Percentiles rank a stretch among this genome's conserved stretches.
Evolutionary conservation across 352 stramenopile species (phyloP).

Genomic region (Phytophthora brassicae): DNA sequence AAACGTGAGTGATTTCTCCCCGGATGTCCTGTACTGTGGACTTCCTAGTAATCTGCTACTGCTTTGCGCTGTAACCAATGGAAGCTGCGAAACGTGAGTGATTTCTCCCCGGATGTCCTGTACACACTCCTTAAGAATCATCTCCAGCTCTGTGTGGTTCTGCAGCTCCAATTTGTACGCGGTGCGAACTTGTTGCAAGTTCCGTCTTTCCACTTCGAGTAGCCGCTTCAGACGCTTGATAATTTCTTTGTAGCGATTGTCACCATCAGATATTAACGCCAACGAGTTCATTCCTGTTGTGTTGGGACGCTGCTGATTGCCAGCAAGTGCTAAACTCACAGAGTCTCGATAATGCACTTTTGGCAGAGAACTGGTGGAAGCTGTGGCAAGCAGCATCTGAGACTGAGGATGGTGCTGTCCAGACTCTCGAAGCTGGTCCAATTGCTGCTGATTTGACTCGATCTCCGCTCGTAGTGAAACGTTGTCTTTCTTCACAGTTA

Average conservation of each 20-base stretch:
- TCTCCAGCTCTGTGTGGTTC: slow-evolving; percentile 79
- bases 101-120: slow-evolving; percentile 81
- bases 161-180: slow-evolving; percentile 76
- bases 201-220: slow-evolving; percentile 84
- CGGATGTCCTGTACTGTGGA: slow-evolving; percentile 88
- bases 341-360: slow-evolving; percentile 36
- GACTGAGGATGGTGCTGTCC: slow-evolving; percentile 33
- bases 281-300: slow-evolving; percentile 19
- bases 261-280: slow-evolving; percentile 33
- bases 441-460: slow-evolving; percentile 51
- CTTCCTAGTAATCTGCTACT: too few species aligned
- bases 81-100: slow-evolving; percentile 30
- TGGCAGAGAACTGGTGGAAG: slow-evolving; percentile 46
- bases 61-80: slow-evolving; percentile 11
- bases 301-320: slow-evolving; percentile 26
- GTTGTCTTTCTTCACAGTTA: slow-evolving; percentile 92
- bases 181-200: slow-evolving; percentile 76
- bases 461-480: slow-evolving; percentile 67
- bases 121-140: slow-evolving; percentile 78
- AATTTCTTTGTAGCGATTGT: slow-evolving; percentile 92
- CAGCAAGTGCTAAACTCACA: slow-evolving; percentile 12
- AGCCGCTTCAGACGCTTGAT: slow-evolving; percentile 91
- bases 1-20: slow-evolving; percentile 47
- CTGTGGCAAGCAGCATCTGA: slow-evolving; percentile 17
- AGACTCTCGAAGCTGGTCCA: slow-evolving; percentile 51